Base-by-base conservation (phyloP, 495 filamentous ascomycete species). In the Cercophora sp. region DNA sequence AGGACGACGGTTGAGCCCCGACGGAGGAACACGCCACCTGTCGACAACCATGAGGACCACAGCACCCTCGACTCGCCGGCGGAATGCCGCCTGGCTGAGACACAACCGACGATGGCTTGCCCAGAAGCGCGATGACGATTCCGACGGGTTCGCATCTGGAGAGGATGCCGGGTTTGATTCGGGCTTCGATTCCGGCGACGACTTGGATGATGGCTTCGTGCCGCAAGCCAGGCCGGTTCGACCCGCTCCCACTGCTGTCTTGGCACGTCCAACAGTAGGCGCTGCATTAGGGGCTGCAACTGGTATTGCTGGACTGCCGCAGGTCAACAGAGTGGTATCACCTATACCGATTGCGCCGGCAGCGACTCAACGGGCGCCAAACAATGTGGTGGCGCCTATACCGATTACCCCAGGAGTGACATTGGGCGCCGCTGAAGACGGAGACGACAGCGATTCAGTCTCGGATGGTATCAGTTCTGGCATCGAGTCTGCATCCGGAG, bases 41-140 rank as follows among this genome's bases (percentile, higher is more conserved):
- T 47, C 31, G 29, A 15, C 0, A 37, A 48, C 10, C 4, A 54
- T 54, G 51, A 54, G 51, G 25, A 29, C 32, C 11, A 54, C 51
- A 40, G 42, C 32, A 34, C 51, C 51, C 47, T 20, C 51, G 13
- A 29, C 48, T 34, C 51, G 51, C 42, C 42, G 51, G 51, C 51
- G 51, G 24, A 54, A 41, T 34, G 31, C 27, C 43, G 32, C 34
- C 34, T 27, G 18, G 32, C 25, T 25, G 5, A 13, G 41, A 43
- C 40, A 22, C 25, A 16, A 23, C 8, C 43, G 25, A 29, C 23
- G 42, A 48, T 54, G 51, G 51, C 42, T 48, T 27, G 42, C 31
- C 16, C 34, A 16, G n/a, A n/a, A n/a, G n/a, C 51, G 51, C 31
- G 43, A 31, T 13, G 43, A 54, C 41, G 40, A 42, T 25, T n/a